Evolutionary conservation across 441 rosid genomes (phyloP), one percentile per base, ranked within the genome.

Genomic region (Eruca vesicaria): DNA sequence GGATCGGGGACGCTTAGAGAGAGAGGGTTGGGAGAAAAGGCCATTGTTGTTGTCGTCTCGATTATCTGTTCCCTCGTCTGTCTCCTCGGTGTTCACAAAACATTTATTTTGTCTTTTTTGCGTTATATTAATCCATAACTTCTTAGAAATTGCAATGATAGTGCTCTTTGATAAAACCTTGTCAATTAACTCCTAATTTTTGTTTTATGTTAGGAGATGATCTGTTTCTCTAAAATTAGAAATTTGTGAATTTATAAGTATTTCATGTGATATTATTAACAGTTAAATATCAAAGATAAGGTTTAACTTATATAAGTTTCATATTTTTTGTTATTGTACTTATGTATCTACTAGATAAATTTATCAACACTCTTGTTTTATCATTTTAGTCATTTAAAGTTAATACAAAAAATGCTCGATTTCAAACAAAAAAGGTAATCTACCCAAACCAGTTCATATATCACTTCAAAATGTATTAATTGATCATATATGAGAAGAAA

Each of bases 1-100:
- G 91, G 81, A 79, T 95, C 97, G 0, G 96, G 88, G 1, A 91
- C 87, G 85, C 86, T 88, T 4, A 89, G 85, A 15, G 98, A 86
- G 20, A 93, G 82, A 14, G 97, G 99, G 72, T 95, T 95, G 4
- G 93, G 62, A 50, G 86, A 57, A 83, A 95, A 92, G 3, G 80
- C 85, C 87, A 87, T 87, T 68, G 60, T 9, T 60, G 66, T 66
- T 7, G 74, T 70, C 72, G 63, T 15, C 60, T 59, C 20, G 73
- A 66, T 72, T 35, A 59, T 66, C 81, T 3, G 57, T 52, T 18
- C 21, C 21, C 12, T 50, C 18, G 18, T 31, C 16, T n/a, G 12
- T 32, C 28, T 14, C 66, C 53, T 64, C 69, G 77, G 52, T 55
- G n/a, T 72, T 78, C 78, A 19, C 70, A 31, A 43, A 10, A 31